Conservation (phyloP, 805 yeast genomes). For the Alloascoidea africana region DNA sequence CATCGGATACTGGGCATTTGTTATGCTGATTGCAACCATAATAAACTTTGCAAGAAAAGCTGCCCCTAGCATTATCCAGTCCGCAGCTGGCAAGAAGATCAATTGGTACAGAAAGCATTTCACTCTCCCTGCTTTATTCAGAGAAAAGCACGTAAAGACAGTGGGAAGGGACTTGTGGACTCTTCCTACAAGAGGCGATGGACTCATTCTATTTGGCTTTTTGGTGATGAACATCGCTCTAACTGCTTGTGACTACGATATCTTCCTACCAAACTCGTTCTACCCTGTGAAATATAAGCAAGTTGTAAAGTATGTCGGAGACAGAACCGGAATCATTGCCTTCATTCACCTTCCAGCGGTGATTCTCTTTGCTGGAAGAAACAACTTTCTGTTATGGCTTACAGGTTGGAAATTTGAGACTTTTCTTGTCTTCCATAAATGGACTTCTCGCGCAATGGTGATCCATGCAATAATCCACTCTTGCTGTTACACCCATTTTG, state of each 20-base stretch:
- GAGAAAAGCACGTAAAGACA: background rate
- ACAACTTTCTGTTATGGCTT: slow-evolving; percentile 45
- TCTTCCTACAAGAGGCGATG: background rate
- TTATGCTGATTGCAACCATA: background rate
- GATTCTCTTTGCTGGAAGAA: slow-evolving; percentile 56
- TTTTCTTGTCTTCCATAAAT: slow-evolving; percentile 49
- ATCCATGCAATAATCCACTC: slow-evolving; percentile 39
- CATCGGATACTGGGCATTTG: background rate
- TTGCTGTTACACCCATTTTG: slow-evolving; percentile 30
- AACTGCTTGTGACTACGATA: background rate
- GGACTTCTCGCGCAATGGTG: slow-evolving; percentile 38
- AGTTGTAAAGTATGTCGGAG: slow-evolving; percentile 18
- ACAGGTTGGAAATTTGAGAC: slow-evolving; percentile 51
- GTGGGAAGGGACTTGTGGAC: background rate
- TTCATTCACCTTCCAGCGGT: slow-evolving; percentile 29
- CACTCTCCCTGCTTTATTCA: too few relatives aligned
- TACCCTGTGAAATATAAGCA: slow-evolving; percentile 18
- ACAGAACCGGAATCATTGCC: slow-evolving; percentile 17
- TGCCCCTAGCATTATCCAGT: background rate
- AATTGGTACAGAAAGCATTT: background rate
- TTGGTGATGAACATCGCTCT: background rate
- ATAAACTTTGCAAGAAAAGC: background rate
- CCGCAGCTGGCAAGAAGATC: background rate
- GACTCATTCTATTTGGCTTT: background rate
- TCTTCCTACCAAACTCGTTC: slow-evolving; percentile 7